A percentile compares a stretch with the other conserved stretches of the same genome.
These are phyloP conservation scores for Monocercomonoides exilis DNA, from an alignment of 78 protist species.

Conservation along the genomic window DNA sequence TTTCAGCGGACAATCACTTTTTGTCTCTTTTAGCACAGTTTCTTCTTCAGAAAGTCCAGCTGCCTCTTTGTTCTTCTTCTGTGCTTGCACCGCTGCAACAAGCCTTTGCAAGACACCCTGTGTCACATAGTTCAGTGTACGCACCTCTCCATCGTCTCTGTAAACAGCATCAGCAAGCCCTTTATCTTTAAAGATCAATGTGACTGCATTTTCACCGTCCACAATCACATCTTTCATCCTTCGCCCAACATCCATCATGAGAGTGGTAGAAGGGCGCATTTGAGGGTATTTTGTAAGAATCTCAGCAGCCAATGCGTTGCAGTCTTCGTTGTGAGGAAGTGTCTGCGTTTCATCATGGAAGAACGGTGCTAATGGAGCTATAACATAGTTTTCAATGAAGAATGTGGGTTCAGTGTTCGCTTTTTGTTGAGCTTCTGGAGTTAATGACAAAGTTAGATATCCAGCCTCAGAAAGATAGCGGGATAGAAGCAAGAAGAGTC, in stretches of 20 bases:
- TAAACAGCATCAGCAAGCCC: background rate
- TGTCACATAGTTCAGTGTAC: background rate
- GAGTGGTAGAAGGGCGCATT: background rate
- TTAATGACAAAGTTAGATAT: no score
- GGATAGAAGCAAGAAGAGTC: background rate
- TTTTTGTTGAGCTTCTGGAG: no score
- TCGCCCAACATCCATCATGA: background rate
- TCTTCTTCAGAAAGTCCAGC: no score
- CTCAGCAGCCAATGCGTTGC: background rate
- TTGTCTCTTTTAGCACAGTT: no score
- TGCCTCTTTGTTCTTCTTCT: no score
- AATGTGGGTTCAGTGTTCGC: no score
- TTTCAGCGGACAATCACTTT: background rate
- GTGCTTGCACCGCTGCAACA: no score
- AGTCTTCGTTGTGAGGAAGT: background rate
- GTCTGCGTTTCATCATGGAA: no score
- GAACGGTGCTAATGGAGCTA: no score
- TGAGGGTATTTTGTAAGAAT: background rate
- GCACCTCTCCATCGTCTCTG: background rate
- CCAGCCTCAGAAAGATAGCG: background rate
- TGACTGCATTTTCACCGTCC: background rate
- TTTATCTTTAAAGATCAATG: background rate
- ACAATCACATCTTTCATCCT: background rate
- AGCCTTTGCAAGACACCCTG: background rate
- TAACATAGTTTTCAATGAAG: no score